Base-by-base conservation (phyloP, 1,284 basidiomycete genomes). In the Psilocybe mexicana region DNA sequence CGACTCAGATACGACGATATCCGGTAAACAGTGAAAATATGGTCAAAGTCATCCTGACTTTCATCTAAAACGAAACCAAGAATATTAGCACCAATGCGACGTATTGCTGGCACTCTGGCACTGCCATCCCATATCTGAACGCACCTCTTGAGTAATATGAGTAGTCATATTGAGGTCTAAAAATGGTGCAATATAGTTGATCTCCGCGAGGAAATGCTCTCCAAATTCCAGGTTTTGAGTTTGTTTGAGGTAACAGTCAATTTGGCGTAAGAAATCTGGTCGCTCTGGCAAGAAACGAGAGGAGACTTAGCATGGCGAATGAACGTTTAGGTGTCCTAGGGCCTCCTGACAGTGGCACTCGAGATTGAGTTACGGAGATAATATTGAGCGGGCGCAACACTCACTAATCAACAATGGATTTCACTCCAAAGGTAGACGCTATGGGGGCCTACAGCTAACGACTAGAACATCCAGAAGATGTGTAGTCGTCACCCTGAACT, bases 341-440 rank as follows among this genome's bases (percentile, higher is more conserved):
- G 33, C 25, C 8, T 36, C 28, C 44, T 54, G 52, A 36, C 43
- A 7, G 35, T 54, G 52, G 44, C 33, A 40, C 44, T 44, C 2
- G 8, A 45, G 43, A 54, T 54, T 40, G 26, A 47, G 52, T 54
- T 46, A 36, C 52, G 52, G 52, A 54, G 52, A 54, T 54, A 53
- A 14, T 28, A 10, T 18, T 18, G 18, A 18, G 18, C 18, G 18
- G 18, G 18, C 18, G 18, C 18, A 18, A 18, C 18, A 18, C 18
- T 18, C 18, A 18, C 18, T 18, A 18, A 18, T 18, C 1, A 18
- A 18, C 18, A 18, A 18, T 18, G 18, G 18, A 18, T 18, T 18
- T 18, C 18, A 18, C 18, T 18, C 18, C 18, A 18, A 18, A 18
- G 18, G 18, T 33, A 33, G 30, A 8, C 30, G 30, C 8, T 33